Evolutionary conservation across 2,329 filamentous ascomycete genomes (phyloP).

Genomic region (Fusarium agapanthi): DNA sequence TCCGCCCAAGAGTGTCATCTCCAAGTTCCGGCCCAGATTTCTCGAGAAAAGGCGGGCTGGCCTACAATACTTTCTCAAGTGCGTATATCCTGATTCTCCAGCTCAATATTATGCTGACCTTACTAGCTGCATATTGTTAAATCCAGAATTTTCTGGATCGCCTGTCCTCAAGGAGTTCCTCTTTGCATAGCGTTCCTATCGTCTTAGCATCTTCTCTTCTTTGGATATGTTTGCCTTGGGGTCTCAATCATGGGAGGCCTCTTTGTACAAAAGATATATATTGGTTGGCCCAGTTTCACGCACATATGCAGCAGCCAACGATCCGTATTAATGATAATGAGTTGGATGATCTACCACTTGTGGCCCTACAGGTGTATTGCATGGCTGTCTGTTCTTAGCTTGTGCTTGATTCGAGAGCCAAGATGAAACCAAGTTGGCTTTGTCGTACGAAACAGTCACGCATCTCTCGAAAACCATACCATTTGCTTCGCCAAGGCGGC

Average conservation of each 20-base stretch:
- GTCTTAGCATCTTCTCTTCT: slow-evolving; percentile 26
- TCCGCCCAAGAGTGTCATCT: slow-evolving; percentile 90
- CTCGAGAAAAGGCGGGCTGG: slow-evolving; percentile 84
- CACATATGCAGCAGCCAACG: slow-evolving; percentile 24
- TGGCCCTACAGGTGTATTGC: neutral
- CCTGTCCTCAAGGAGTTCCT: slow-evolving; percentile 91
- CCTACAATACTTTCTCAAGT: slow-evolving; percentile 94
- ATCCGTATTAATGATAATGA: slow-evolving; percentile 42
- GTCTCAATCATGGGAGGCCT: slow-evolving; percentile 22
- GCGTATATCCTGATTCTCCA: slow-evolving; percentile 44
- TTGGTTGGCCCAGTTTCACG: slow-evolving; percentile 23
- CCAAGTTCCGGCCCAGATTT: slow-evolving; percentile 84
- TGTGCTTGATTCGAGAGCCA: neutral
- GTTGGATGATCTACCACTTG: slow-evolving; percentile 29
- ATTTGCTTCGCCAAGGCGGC: slow-evolving; percentile 15
- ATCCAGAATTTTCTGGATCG: slow-evolving; percentile 93
- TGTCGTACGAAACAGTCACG: neutral
- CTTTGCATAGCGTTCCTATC: slow-evolving; percentile 62
- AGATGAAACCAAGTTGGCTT: slow-evolving; percentile 3
- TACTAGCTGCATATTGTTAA: slow-evolving; percentile 83
- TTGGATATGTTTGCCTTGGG: slow-evolving; percentile 32
- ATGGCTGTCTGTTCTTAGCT: neutral
- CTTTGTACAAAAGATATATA: slow-evolving; percentile 36
- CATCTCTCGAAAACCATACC: neutral
- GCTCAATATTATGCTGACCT: slow-evolving; percentile 19